Conservation (phyloP, 2,329 filamentous ascomycete species). For the Aspergillus fischeri region DNA sequence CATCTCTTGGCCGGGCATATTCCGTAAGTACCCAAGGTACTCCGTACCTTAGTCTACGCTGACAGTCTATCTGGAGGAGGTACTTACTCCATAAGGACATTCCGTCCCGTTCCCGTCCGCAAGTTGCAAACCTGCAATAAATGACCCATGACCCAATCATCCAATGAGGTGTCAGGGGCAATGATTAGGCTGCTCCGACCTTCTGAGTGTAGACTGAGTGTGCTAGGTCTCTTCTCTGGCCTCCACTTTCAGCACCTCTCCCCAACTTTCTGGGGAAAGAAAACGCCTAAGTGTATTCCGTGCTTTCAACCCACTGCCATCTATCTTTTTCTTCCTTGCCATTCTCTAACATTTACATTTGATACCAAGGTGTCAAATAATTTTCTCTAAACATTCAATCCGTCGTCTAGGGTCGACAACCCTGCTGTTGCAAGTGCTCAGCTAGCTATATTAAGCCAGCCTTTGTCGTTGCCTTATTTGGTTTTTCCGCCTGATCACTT, state of each 20-base stretch:
- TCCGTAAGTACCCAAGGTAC: too few relatives aligned
- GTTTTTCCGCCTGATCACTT: conserved; percentile 13
- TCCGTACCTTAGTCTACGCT: too few relatives aligned
- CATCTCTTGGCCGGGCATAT: too few relatives aligned
- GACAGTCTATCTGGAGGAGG: too few relatives aligned
- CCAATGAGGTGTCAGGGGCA: neutral
- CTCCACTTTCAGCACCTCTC: too few relatives aligned
- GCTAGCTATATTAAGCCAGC: neutral
- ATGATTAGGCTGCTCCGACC: neutral
- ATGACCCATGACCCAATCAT: neutral
- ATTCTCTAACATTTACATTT: neutral
- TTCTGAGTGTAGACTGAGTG: neutral
- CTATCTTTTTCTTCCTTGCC: neutral
- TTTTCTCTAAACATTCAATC: neutral
- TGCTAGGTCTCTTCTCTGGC: neutral
- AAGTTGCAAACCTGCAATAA: neutral
- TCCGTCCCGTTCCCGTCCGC: neutral
- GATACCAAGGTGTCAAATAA: neutral
- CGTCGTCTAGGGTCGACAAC: neutral
- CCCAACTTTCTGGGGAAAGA: neutral
- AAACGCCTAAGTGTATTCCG: neutral
- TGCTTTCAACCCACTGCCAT: neutral
- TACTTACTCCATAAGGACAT: neutral
- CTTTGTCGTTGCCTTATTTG: conserved; percentile 2
- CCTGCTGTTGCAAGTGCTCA: neutral